Conservation (phyloP, 345 rosid species). For the Garcia nutans region DNA sequence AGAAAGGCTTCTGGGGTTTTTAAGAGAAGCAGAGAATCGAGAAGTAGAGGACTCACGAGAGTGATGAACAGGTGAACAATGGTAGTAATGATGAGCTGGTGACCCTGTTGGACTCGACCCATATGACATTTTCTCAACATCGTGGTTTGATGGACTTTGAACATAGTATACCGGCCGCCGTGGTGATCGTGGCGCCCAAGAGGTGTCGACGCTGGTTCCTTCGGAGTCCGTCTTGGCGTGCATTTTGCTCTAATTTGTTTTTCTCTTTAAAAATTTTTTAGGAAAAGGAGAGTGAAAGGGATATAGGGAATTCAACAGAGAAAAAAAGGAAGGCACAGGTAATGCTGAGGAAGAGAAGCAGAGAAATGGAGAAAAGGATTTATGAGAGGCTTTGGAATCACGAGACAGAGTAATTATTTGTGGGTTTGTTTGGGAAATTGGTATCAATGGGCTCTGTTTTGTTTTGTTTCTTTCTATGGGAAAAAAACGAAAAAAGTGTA, state of each 20-base stretch:
- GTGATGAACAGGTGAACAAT: slow-evolving; percentile 90
- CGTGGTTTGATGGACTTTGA: slow-evolving; percentile 95
- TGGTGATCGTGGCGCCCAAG: slow-evolving; percentile 57
- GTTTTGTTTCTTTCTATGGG: too few species aligned
- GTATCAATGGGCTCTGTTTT: neutral
- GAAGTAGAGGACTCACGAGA: slow-evolving; percentile 95
- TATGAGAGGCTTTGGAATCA: slow-evolving; percentile 10
- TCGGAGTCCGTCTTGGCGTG: slow-evolving; percentile 95
- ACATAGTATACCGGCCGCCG: slow-evolving; percentile 77
- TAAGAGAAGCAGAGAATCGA: slow-evolving; percentile 74
- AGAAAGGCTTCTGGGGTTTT: slow-evolving; percentile 46
- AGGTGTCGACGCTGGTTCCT: slow-evolving; percentile 69
- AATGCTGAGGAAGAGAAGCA: neutral
- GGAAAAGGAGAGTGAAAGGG: too few species aligned
- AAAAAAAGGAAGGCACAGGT: neutral
- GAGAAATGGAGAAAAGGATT: neutral
- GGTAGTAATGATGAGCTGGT: slow-evolving; percentile 76
- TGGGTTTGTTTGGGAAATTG: neutral
- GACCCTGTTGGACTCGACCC: slow-evolving; percentile 83
- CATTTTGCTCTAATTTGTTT: slow-evolving; percentile 32
- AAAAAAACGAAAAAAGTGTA: too few species aligned
- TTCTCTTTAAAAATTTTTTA: neutral
- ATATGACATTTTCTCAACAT: slow-evolving; percentile 89
- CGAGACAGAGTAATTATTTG: slow-evolving; percentile 8
- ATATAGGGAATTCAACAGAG: too few species aligned